Conservation (phyloP, 192 early-diverging fungal species). For the Gryganskiella cystojenkinii region DNA sequence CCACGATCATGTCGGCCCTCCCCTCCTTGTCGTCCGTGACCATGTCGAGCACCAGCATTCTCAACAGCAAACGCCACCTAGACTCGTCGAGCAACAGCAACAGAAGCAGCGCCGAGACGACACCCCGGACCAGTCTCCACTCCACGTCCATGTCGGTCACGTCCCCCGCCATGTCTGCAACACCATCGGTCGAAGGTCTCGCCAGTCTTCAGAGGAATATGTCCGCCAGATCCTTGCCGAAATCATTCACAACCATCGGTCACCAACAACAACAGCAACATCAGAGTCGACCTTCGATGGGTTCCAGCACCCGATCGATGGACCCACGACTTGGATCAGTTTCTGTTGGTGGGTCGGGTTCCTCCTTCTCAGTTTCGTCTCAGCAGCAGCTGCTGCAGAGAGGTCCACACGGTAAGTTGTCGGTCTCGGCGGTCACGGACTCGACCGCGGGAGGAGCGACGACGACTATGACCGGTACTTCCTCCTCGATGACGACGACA, state of each 20-base stretch:
- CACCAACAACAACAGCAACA: no score
- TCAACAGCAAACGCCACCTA: neutral
- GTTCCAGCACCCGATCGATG: neutral
- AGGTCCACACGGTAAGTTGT: neutral
- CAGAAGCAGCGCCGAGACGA: no score
- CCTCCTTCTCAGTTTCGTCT: constrained; percentile 5
- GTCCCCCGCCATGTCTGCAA: no score
- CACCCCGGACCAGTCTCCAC: no score
- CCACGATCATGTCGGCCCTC: constrained; percentile 4
- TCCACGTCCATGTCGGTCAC: no score
- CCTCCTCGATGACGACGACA: neutral
- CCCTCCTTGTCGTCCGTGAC: no score
- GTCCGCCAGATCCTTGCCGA: constrained; percentile 19
- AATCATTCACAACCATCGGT: constrained; percentile 5
- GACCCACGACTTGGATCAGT: constrained; percentile 19
- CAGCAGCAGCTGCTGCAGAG: neutral
- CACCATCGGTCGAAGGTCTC: neutral
- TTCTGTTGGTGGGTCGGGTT: constrained; percentile 43
- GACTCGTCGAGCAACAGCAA: constrained; percentile 4
- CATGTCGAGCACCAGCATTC: neutral
- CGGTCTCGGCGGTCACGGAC: neutral
- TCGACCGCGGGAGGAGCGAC: neutral
- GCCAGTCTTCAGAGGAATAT: constrained; percentile 30
- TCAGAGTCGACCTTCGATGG: neutral
- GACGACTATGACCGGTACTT: neutral